Evolutionary conservation across 73 alveolate genomes (phyloP), one percentile per base, ranked within the genome.

Genomic region (Paramecium pentaurelia): DNA sequence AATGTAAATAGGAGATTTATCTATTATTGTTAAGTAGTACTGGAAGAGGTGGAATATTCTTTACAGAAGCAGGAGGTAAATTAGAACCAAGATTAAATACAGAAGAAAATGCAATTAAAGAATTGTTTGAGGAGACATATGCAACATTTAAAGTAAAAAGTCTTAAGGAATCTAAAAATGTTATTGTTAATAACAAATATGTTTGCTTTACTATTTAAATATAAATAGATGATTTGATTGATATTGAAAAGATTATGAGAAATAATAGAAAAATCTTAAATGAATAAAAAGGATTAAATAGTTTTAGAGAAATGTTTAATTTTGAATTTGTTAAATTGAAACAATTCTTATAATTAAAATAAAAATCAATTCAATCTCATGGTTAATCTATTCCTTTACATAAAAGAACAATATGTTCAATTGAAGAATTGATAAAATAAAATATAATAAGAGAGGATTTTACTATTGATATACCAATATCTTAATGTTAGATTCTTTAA

Each of bases 91-190:
- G 54, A 45, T 45, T 80, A 80, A 32, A 20, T 14, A 18, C 34
- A 22, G 58, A 80, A 27, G 91, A 80, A 27, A 80, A 47, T 80
- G 91, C 91, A 80, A 25, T 80, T 22, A 80, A 80, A 80, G 91
- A 80, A 80, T 80, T 80, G 18, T 80, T 80, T 80, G 91, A 80
- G 14, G 91, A 80, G 27, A 44, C 77, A 12, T 80, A 40, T 44
- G 91, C 91, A 6, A 47, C 77, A 6, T 25, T 80, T 32, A 32
- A 47, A 45, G 77, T 49, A 5, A 36, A 80, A 22, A 42, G 18
- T 34, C 58, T 75, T 4, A 10, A 30, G 8, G 32, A 20, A 75
- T 38, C 22, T 14, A 75, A 75, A 38, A 10, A 36, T 22, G 88
- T 75, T 38, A 25, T 75, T 11, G 88, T 75, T 75, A 75, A 75